Conservation (phyloP, 2,329 filamentous ascomycete species). For the Diaporthe destruens region DNA sequence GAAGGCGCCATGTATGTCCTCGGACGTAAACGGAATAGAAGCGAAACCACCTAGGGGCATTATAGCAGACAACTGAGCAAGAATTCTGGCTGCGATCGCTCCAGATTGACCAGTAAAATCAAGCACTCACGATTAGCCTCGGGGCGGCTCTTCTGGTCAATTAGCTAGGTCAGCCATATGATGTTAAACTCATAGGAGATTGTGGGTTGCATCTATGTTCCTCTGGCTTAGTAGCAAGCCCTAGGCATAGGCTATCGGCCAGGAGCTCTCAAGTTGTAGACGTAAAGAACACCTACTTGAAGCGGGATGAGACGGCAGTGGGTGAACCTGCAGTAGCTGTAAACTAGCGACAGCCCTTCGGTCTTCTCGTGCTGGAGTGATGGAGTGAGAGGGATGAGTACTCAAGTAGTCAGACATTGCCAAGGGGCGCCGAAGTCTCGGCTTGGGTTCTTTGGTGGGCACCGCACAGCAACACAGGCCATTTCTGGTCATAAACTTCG, state of each 20-base stretch:
- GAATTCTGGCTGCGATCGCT: too few relatives aligned
- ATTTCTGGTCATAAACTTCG: constrained; percentile 14
- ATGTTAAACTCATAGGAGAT: too few relatives aligned
- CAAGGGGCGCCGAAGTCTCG: neutral
- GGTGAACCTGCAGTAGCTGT: neutral
- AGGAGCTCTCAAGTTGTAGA: neutral
- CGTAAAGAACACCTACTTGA: neutral
- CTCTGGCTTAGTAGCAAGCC: neutral
- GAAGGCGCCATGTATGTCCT: too few relatives aligned
- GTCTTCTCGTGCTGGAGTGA: neutral
- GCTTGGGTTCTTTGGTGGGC: neutral
- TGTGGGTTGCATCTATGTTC: neutral
- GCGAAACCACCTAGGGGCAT: too few relatives aligned
- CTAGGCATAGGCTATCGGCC: neutral
- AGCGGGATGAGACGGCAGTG: neutral
- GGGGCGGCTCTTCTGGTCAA: too few relatives aligned
- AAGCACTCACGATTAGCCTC: too few relatives aligned
- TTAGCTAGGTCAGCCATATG: too few relatives aligned
- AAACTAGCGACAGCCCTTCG: neutral
- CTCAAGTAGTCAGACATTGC: neutral
- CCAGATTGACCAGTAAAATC: too few relatives aligned
- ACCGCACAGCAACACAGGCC: neutral
- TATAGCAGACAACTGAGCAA: too few relatives aligned
- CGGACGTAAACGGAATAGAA: too few relatives aligned
- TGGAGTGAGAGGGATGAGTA: neutral